phyloP scores from a whole-genome alignment of 2,329 filamentous ascomycete genomes.

The Verticillium dahliae region DNA sequence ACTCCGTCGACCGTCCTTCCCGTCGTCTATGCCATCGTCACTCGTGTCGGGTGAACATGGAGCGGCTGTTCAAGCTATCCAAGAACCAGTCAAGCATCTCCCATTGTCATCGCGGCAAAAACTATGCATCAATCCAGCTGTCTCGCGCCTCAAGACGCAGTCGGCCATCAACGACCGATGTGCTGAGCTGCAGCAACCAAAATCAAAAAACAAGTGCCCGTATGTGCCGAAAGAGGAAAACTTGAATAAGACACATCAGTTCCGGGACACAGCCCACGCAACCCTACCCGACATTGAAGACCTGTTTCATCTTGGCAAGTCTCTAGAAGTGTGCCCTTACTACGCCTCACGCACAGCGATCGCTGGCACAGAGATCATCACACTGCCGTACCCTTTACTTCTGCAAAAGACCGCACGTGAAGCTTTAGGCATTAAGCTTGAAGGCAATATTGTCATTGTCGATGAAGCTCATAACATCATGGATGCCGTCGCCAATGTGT shows the following conservation, averaged over 20 bases:
- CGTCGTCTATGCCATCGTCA: slow-evolving; percentile 56
- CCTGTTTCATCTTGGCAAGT: slow-evolving; percentile 68
- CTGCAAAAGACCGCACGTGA: slow-evolving; percentile 83
- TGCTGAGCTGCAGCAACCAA: slow-evolving; percentile 77
- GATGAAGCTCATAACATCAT: slow-evolving; percentile 98
- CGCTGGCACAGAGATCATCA: slow-evolving; percentile 81
- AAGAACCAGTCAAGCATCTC: slow-evolving; percentile 63
- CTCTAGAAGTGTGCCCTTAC: slow-evolving; percentile 82
- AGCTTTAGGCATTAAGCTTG: slow-evolving; percentile 77
- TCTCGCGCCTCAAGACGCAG: slow-evolving; percentile 61
- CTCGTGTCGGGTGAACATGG: slow-evolving; percentile 14
- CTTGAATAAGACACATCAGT: slow-evolving; percentile 64
- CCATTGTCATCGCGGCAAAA: slow-evolving; percentile 82
- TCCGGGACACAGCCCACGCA: slow-evolving; percentile 78
- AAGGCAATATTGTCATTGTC: slow-evolving; percentile 86
- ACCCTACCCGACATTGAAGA: slow-evolving; percentile 93
- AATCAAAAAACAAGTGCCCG: slow-evolving; percentile 60
- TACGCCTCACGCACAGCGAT: slow-evolving; percentile 87
- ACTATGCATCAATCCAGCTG: slow-evolving; percentile 81
- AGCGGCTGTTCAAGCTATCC: slow-evolving; percentile 6
- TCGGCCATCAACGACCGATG: slow-evolving; percentile 92
- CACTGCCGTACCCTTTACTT: slow-evolving; percentile 84
- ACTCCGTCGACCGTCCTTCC: slow-evolving; percentile 69
- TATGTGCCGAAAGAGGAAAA: slow-evolving; percentile 77
- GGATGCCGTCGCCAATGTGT: slow-evolving; percentile 84